phyloP scores from a whole-genome alignment of 305 asterid genomes.

The Stenogyne calaminthoides region DNA sequence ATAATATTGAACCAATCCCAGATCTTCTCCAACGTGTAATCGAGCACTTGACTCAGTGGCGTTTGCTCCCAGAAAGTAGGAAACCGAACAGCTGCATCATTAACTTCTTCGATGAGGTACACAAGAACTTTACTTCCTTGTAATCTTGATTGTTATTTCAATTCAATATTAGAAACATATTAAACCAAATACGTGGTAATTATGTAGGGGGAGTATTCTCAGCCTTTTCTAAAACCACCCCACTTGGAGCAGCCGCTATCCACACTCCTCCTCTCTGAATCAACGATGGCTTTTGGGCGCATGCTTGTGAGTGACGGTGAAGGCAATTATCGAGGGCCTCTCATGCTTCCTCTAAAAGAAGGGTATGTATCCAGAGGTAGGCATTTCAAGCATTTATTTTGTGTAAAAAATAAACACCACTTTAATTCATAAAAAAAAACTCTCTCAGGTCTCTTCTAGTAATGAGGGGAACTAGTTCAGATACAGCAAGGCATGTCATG shows the following conservation, averaged over 20 bases:
- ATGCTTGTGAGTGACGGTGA: slow-evolving; percentile 65
- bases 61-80: slow-evolving; percentile 67
- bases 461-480: slow-evolving; percentile 91
- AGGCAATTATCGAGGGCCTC: slow-evolving; percentile 85
- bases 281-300: slow-evolving; percentile 91
- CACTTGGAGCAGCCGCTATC: slow-evolving; percentile 91
- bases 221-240: slow-evolving; percentile 94
- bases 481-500: slow-evolving; percentile 83
- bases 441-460: slow-evolving; percentile 72
- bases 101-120: slow-evolving; percentile 93
- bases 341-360: slow-evolving; percentile 74
- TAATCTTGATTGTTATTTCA: background rate
- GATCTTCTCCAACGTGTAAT: slow-evolving; percentile 67
- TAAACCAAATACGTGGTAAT: slow-evolving; percentile 12
- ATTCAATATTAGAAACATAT: background rate
- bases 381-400: background rate
- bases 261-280: slow-evolving; percentile 82
- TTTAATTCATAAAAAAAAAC: background rate
- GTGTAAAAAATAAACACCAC: background rate
- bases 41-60: slow-evolving; percentile 85
- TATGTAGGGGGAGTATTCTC: slow-evolving; percentile 87
- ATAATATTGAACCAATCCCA: slow-evolving; percentile 86
- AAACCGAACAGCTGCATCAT: slow-evolving; percentile 93
- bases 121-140: background rate
- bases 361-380: slow-evolving; percentile 58